phyloP scores from a whole-genome alignment of 345 rosid genomes.

The Gossypium turneri region DNA sequence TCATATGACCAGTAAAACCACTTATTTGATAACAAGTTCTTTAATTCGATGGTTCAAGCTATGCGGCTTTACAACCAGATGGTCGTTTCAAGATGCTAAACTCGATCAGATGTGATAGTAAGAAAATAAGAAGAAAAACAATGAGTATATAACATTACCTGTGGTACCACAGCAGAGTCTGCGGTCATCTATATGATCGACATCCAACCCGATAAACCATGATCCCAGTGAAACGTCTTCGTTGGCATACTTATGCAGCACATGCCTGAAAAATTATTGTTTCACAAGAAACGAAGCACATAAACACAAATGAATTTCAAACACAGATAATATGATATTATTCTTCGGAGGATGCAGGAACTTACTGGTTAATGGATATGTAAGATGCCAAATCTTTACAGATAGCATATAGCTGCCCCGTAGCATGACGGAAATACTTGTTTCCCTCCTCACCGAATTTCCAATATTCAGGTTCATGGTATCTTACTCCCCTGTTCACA shows the following conservation, averaged over 20 bases:
- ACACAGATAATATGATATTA: not conserved
- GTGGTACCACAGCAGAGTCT: conserved; percentile 97
- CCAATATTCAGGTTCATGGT: conserved; percentile 96
- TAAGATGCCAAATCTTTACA: conserved; percentile 87
- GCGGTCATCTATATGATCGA: conserved; percentile 90
- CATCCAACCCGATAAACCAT: conserved; percentile 96
- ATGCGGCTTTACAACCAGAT: not conserved
- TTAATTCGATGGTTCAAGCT: not conserved
- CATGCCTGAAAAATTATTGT: conserved; percentile 47
- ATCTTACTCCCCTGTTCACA: conserved; percentile 76
- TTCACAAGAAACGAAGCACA: conserved; percentile 18
- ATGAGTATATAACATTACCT: conserved; percentile 43
- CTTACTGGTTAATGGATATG: conserved; percentile 85
- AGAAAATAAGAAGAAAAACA: not conserved
- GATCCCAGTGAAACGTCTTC: conserved; percentile 97
- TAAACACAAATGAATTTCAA: conserved; percentile 3
- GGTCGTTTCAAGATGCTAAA: not conserved
- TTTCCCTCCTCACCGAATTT: conserved; percentile 97
- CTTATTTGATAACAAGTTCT: not conserved
- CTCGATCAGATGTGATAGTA: not conserved
- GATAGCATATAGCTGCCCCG: conserved; percentile 92
- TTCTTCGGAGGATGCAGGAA: not conserved
- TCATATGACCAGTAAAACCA: not conserved
- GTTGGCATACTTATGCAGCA: conserved; percentile 80
- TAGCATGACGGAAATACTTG: conserved; percentile 94